Conservation (phyloP, 2,329 filamentous ascomycete genomes). For the Cadophora malorum region DNA sequence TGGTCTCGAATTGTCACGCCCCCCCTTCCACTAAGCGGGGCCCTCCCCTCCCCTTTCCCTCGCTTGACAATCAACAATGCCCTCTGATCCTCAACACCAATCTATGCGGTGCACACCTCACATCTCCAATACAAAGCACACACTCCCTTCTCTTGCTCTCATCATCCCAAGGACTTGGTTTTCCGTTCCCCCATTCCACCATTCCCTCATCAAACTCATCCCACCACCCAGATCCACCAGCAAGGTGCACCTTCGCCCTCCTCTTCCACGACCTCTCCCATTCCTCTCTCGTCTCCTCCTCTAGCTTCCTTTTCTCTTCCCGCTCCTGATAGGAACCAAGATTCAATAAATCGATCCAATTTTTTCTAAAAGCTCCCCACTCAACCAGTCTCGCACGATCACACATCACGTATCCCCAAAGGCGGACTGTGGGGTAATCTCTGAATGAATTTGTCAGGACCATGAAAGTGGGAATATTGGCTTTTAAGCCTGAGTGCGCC, state of each 20-base stretch:
- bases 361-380: background rate
- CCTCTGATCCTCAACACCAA: background rate
- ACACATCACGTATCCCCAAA: conserved; percentile 15
- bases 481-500: background rate
- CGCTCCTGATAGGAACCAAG: background rate
- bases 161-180: background rate
- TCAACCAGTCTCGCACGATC: background rate
- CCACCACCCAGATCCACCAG: conserved; percentile 1
- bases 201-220: background rate
- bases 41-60: background rate
- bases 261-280: background rate
- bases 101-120: conserved; percentile 2
- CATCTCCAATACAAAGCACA: background rate
- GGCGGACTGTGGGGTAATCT: background rate
- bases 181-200: background rate
- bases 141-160: background rate
- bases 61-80: background rate
- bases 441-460: background rate
- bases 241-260: background rate
- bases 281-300: background rate
- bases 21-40: background rate
- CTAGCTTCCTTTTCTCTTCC: background rate
- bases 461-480: background rate
- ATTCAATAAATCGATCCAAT: background rate
- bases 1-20: too few species aligned